A percentile compares a stretch with the other conserved stretches of the same genome.
Evolutionary conservation across 1,139 yeast genomes (phyloP).

Genomic region (Yamadazyma epiphylla): DNA sequence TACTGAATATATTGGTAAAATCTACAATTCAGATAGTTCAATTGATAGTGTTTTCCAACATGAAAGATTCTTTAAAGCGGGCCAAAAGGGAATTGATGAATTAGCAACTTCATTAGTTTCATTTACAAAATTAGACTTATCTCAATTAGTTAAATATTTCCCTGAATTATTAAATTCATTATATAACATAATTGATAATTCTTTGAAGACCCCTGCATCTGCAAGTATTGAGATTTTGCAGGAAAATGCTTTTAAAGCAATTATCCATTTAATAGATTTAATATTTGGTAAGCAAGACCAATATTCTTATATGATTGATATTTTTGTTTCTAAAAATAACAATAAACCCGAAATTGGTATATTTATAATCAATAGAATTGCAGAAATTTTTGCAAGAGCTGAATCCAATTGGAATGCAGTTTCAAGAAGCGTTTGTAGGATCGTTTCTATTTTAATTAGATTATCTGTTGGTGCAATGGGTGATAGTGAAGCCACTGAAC

Average conservation of each 20-base stretch:
- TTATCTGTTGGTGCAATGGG: slow-evolving; percentile 29
- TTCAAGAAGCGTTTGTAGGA: slow-evolving; percentile 62
- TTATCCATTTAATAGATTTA: slow-evolving; percentile 58
- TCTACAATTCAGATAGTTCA: slow-evolving; percentile 57
- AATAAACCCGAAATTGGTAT: slow-evolving; percentile 50
- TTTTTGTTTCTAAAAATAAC: slow-evolving; percentile 33
- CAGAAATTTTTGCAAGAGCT: slow-evolving; percentile 47
- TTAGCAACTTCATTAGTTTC: slow-evolving; percentile 37
- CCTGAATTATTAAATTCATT: slow-evolving; percentile 46
- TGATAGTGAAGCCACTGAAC: slow-evolving; percentile 19
- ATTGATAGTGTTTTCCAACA: slow-evolving; percentile 57
- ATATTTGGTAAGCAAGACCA: slow-evolving; percentile 67
- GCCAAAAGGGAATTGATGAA: slow-evolving; percentile 43
- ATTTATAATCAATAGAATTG: slow-evolving; percentile 43
- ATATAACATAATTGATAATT: slow-evolving; percentile 34
- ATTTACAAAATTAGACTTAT: slow-evolving; percentile 43
- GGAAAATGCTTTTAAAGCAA: slow-evolving; percentile 48
- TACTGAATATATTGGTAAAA: slow-evolving; percentile 68
- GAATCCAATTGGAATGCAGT: slow-evolving; percentile 57
- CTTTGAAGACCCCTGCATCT: slow-evolving; percentile 18
- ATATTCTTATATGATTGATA: slow-evolving; percentile 52
- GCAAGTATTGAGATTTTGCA: slow-evolving; percentile 32
- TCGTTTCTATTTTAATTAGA: slow-evolving; percentile 48
- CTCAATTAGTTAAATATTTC: slow-evolving; percentile 51
- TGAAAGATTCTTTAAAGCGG: slow-evolving; percentile 43